Evolutionary conservation across 2,329 filamentous ascomycete genomes (phyloP).

Genomic region (Akanthomyces uredinophilus): DNA sequence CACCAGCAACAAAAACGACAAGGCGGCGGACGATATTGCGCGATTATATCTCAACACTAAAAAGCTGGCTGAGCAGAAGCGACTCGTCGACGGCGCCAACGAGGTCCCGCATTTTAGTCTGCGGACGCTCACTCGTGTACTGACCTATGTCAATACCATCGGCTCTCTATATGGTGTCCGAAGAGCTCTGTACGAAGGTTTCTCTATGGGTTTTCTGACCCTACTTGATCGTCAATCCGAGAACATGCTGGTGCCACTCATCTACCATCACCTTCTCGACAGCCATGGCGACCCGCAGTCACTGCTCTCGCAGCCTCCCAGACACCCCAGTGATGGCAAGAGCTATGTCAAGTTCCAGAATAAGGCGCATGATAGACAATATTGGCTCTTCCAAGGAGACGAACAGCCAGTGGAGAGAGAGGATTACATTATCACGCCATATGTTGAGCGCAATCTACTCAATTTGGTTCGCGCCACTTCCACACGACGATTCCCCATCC

Average conservation of each 20-base stretch:
- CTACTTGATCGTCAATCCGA: slow-evolving; percentile 80
- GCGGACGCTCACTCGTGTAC: slow-evolving; percentile 81
- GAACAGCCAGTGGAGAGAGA: slow-evolving; percentile 60
- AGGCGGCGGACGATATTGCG: slow-evolving; percentile 74
- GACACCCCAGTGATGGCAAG: slow-evolving; percentile 68
- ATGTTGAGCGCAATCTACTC: slow-evolving; percentile 88
- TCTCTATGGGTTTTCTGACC: slow-evolving; percentile 96
- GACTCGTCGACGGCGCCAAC: slow-evolving; percentile 87
- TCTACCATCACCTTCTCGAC: slow-evolving; percentile 73
- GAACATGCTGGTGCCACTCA: slow-evolving; percentile 68
- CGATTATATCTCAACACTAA: slow-evolving; percentile 86
- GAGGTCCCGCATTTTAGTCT: slow-evolving; percentile 97
- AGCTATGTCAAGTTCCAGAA: slow-evolving; percentile 75
- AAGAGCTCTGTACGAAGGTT: slow-evolving; percentile 86
- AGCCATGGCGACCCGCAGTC: slow-evolving; percentile 62
- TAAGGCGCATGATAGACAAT: slow-evolving; percentile 62
- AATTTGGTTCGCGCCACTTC: slow-evolving; percentile 93
- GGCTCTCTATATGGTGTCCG: slow-evolving; percentile 78
- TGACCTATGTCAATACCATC: slow-evolving; percentile 84
- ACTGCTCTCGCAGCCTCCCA: slow-evolving; percentile 72
- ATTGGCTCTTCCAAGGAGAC: slow-evolving; percentile 80
- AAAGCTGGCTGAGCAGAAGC: slow-evolving; percentile 70
- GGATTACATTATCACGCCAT: slow-evolving; percentile 95
- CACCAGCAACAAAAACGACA: slow-evolving; percentile 64
- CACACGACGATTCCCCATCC: slow-evolving; percentile 83